These are phyloP conservation scores for Trichoderma brevicompactum DNA, from an alignment of 2,329 filamentous ascomycete genomes.

Conservation along the genomic window DNA sequence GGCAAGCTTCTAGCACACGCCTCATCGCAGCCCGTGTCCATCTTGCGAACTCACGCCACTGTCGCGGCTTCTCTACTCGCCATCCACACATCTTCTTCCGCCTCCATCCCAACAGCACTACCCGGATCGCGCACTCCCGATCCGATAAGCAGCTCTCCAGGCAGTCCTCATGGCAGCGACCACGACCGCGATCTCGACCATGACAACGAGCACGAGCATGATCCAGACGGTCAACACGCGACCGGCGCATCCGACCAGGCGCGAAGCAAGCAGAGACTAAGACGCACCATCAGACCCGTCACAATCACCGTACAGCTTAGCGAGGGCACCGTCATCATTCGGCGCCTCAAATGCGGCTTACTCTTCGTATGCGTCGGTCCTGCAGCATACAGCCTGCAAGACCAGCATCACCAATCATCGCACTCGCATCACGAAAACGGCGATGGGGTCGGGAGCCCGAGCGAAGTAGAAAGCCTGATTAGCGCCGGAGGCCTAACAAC, in stretches of 20 bases:
- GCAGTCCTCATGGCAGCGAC: constrained; percentile 33
- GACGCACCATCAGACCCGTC: constrained; percentile 41
- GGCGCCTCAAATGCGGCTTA: constrained; percentile 61
- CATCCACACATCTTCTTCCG: constrained; percentile 56
- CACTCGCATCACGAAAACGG: constrained; percentile 37
- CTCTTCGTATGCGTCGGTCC: constrained; percentile 65
- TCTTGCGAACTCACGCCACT: constrained; percentile 65
- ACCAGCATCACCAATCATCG: constrained; percentile 30
- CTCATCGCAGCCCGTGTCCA: constrained; percentile 57
- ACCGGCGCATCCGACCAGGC: constrained; percentile 13
- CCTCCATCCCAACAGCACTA: constrained; percentile 49
- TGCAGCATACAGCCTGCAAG: constrained; percentile 38
- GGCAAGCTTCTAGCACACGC: constrained; percentile 68
- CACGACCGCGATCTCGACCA: constrained; percentile 15
- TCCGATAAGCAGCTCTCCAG: constrained; percentile 36
- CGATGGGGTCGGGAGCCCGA: constrained; percentile 45
- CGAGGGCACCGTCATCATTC: constrained; percentile 62
- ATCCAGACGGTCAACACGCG: background rate
- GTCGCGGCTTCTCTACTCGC: constrained; percentile 66
- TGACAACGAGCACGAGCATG: constrained; percentile 7
- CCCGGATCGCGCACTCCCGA: constrained; percentile 43
- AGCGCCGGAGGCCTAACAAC: constrained; percentile 53
- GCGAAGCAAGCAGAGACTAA: constrained; percentile 6
- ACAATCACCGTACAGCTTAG: constrained; percentile 63
- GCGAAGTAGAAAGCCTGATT: constrained; percentile 53